Conservation (phyloP, 2,329 filamentous ascomycete species). For the Penicillium palitans region DNA sequence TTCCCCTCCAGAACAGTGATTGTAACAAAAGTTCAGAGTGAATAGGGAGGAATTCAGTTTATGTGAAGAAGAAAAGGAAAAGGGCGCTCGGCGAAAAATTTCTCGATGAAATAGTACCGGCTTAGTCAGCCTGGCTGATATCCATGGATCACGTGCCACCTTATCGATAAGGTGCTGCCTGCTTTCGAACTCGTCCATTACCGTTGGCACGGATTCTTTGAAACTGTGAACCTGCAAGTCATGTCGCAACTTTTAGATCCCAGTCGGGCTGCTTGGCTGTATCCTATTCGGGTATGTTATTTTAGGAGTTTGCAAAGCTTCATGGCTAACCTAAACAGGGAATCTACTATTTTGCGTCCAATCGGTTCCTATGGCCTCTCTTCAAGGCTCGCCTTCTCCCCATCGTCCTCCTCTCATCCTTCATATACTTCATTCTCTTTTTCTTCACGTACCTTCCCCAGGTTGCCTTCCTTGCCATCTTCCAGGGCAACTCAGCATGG, state of each 20-base stretch:
- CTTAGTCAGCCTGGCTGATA: slow-evolving; percentile 14
- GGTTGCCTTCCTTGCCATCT: slow-evolving; percentile 83
- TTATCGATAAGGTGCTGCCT: slow-evolving; percentile 39
- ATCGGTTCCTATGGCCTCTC: slow-evolving; percentile 79
- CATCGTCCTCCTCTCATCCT: slow-evolving; percentile 74
- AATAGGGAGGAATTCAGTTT: slow-evolving; percentile 51
- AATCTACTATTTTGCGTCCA: slow-evolving; percentile 75
- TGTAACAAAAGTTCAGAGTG: slow-evolving; percentile 46
- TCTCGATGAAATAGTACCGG: slow-evolving; percentile 22
- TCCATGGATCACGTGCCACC: slow-evolving; percentile 14
- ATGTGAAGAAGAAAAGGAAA: slow-evolving; percentile 38
- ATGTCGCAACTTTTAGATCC: slow-evolving; percentile 28
- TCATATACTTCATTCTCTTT: slow-evolving; percentile 85
- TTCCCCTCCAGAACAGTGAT: slow-evolving; percentile 50
- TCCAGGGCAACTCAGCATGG: slow-evolving; percentile 86
- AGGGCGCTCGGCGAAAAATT: slow-evolving; percentile 16
- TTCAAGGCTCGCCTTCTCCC: slow-evolving; percentile 76
- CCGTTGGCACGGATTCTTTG: not conserved
- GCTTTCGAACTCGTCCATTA: slow-evolving; percentile 1
- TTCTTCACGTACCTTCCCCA: slow-evolving; percentile 86
- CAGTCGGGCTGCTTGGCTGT: slow-evolving; percentile 47
- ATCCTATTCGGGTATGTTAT: slow-evolving; percentile 48
- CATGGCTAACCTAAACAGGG: slow-evolving; percentile 51
- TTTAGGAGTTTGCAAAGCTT: not conserved
- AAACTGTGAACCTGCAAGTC: not conserved